Percentiles rank a stretch among this genome's conserved stretches.
Conservation (phyloP, 2,329 filamentous ascomycete species). For the Fusarium subtropicale region DNA sequence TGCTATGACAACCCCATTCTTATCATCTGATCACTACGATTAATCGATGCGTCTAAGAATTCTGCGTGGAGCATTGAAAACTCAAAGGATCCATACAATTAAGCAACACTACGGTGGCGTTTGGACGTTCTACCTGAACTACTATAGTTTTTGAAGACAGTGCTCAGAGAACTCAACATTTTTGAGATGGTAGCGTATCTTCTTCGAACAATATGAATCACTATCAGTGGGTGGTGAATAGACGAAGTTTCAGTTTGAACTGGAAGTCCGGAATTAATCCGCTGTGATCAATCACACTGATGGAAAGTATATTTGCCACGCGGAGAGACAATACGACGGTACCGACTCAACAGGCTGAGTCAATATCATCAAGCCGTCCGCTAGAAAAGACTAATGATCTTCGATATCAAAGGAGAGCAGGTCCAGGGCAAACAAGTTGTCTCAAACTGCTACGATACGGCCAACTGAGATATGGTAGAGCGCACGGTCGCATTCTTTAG, state of each 20-base stretch:
- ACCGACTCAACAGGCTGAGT: neutral
- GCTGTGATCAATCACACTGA: neutral
- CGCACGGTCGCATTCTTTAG: no score
- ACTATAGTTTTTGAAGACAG: neutral
- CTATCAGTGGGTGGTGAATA: neutral
- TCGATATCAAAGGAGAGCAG: rapidly evolving
- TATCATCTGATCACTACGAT: neutral
- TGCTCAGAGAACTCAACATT: neutral
- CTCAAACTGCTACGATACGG: rapidly evolving
- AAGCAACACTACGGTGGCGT: neutral
- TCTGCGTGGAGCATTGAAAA: neutral
- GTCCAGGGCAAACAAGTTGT: no score
- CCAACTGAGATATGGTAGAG: no score
- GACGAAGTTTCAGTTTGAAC: neutral
- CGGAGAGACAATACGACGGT: no score
- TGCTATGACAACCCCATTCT: neutral
- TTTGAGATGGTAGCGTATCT: neutral
- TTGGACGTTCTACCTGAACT: neutral
- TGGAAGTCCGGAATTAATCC: neutral
- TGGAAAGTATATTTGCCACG: neutral
- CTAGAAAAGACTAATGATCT: rapidly evolving
- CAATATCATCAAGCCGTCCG: rapidly evolving
- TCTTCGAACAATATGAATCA: neutral
- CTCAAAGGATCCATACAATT: neutral
- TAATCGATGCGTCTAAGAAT: neutral